Percentiles rank a stretch among this genome's conserved stretches.
These are phyloP conservation scores for Apiospora malaysiana DNA, from an alignment of 2,329 filamentous ascomycete species.

Conservation along the genomic window DNA sequence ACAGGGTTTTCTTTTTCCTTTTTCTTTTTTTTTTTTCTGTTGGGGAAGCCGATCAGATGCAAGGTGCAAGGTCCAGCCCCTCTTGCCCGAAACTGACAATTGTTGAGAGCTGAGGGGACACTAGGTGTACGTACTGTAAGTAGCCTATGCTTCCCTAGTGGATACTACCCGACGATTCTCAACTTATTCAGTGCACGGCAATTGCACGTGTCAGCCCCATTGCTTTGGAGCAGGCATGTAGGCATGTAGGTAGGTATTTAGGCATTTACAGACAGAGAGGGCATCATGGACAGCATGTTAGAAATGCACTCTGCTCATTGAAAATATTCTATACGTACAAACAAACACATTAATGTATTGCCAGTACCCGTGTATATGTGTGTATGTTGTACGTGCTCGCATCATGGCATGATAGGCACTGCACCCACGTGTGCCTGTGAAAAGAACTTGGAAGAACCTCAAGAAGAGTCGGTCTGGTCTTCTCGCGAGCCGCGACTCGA, in stretches of 20 bases:
- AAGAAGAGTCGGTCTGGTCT: no score
- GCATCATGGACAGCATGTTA: background rate
- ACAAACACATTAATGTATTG: background rate
- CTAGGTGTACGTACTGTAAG: background rate
- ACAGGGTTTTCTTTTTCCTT: background rate
- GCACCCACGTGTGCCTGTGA: no score
- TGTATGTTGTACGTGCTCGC: background rate
- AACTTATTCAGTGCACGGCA: conserved; percentile 10
- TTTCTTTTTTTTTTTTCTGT: conserved; percentile 15
- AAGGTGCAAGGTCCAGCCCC: conserved; percentile 1
- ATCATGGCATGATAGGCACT: no score
- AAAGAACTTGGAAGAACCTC: no score
- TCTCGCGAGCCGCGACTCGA: no score
- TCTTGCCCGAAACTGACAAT: conserved; percentile 17
- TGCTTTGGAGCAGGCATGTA: no score
- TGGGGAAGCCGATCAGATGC: conserved; percentile 18
- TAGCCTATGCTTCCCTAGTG: no score
- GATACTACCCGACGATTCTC: background rate
- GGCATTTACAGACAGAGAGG: background rate
- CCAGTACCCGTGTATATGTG: background rate
- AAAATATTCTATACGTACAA: background rate
- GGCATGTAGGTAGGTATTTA: no score
- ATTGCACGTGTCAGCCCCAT: conserved; percentile 6
- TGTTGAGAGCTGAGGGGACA: conserved; percentile 9
- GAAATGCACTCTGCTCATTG: conserved; percentile 1